Evolutionary conservation across 345 rosid species (phyloP).

Genomic region (Noccaea bulbosa): DNA sequence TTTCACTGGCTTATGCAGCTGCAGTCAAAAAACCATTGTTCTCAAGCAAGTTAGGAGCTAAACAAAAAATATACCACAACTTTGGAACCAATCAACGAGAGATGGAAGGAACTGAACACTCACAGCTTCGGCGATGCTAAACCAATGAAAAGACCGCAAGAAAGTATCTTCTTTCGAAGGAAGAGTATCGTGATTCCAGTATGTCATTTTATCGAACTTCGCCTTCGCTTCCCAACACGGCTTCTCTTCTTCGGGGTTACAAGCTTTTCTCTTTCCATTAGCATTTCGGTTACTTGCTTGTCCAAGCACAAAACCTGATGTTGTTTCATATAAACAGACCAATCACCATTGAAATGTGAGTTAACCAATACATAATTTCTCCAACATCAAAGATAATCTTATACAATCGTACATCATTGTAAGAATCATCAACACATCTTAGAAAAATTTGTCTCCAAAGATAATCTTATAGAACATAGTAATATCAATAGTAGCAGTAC

Average conservation of each 20-base stretch:
- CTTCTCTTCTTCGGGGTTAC: constrained; percentile 43
- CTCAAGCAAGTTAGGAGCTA: constrained; percentile 5
- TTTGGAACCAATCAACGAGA: background rate
- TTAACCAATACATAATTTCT: constrained; percentile 5
- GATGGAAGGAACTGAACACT: constrained; percentile 37
- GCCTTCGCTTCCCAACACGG: constrained; percentile 77
- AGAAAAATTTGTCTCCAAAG: background rate
- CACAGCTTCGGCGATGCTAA: constrained; percentile 74
- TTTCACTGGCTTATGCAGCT: constrained; percentile 76
- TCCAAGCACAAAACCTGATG: constrained; percentile 74
- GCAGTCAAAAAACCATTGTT: constrained; percentile 41
- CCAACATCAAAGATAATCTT: background rate
- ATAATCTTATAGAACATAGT: too few relatives aligned
- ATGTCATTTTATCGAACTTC: constrained; percentile 67
- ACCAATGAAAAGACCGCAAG: constrained; percentile 75
- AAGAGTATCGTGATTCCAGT: constrained; percentile 83
- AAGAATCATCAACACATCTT: constrained; percentile 9
- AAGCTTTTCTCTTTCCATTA: constrained; percentile 56
- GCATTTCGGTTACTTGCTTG: constrained; percentile 50
- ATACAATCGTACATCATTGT: background rate
- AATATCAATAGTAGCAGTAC: too few relatives aligned
- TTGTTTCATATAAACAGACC: background rate
- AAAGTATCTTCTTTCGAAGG: constrained; percentile 84
- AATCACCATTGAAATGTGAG: background rate
- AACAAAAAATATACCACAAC: background rate